Conservation (phyloP, 2,329 filamentous ascomycete genomes). For the Helicocarpus griseus region DNA sequence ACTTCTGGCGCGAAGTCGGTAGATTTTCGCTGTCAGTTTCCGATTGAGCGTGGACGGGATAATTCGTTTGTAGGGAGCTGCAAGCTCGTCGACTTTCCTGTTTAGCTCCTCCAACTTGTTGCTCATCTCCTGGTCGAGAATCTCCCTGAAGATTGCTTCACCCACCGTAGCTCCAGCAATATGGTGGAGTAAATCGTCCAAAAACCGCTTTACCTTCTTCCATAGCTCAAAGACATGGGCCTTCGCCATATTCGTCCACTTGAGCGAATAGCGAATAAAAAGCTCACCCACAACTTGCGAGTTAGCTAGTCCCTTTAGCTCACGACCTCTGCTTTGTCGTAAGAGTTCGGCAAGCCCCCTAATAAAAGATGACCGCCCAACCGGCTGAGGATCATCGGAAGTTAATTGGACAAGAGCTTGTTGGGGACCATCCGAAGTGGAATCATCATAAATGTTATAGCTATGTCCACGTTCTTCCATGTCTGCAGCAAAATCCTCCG, state of each 20-base stretch:
- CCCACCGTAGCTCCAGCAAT: conserved; percentile 10
- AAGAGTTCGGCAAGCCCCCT: conserved; percentile 8
- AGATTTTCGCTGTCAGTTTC: conserved; percentile 7
- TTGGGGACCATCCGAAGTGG: neutral
- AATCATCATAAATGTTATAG: conserved; percentile 14
- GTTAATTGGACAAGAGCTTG: conserved; percentile 5
- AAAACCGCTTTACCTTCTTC: conserved; percentile 13
- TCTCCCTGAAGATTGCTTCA: conserved; percentile 14
- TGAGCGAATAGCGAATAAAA: conserved; percentile 30
- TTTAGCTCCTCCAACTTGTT: conserved; percentile 13
- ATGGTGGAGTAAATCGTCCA: conserved; percentile 15
- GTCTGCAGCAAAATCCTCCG: conserved; percentile 14
- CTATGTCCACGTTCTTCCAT: conserved; percentile 16
- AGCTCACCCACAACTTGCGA: conserved; percentile 31
- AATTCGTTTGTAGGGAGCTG: conserved; percentile 13
- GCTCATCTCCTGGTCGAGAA: conserved; percentile 14
- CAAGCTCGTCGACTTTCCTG: conserved; percentile 15
- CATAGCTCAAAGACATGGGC: conserved; percentile 13
- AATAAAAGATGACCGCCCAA: conserved; percentile 12
- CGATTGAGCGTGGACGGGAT: conserved; percentile 14
- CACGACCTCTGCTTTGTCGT: conserved; percentile 15
- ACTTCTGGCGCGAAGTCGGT: conserved; percentile 6
- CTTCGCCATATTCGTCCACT: conserved; percentile 25
- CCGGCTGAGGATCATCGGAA: conserved; percentile 11
- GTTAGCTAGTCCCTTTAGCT: conserved; percentile 32